These are phyloP conservation scores for Incumbomyces delicatus DNA, from an alignment of 2,329 filamentous ascomycete species.

Conservation along the genomic window DNA sequence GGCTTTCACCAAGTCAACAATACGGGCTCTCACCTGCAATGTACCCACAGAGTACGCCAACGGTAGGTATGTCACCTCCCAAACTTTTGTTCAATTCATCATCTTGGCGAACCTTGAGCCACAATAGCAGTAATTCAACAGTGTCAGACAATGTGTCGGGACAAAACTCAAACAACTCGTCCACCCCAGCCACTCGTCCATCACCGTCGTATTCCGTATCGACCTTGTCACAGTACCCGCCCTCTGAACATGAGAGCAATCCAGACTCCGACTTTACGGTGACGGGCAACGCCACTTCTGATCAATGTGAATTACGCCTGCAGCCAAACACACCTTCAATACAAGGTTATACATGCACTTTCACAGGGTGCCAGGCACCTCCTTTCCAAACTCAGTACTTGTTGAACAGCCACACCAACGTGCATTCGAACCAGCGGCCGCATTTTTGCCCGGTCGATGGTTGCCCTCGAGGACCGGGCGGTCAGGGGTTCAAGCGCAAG, in stretches of 20 bases:
- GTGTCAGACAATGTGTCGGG: slow-evolving; percentile 14
- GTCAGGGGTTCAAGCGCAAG: slow-evolving; percentile 58
- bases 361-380: slow-evolving; percentile 46
- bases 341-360: slow-evolving; percentile 33
- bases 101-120: slow-evolving; percentile 12
- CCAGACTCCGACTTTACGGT: neutral
- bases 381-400: slow-evolving; percentile 58
- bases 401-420: slow-evolving; percentile 50
- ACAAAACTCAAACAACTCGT: slow-evolving; percentile 6
- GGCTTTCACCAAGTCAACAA: slow-evolving; percentile 19
- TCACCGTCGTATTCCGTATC: slow-evolving; percentile 9
- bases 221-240: slow-evolving; percentile 1
- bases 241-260: slow-evolving; percentile 1
- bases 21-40: slow-evolving; percentile 25
- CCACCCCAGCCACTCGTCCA: slow-evolving; percentile 13
- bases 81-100: slow-evolving; percentile 25
- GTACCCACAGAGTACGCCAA: slow-evolving; percentile 26
- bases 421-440: slow-evolving; percentile 53
- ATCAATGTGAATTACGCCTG: slow-evolving; percentile 4
- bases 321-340: slow-evolving; percentile 32
- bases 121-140: slow-evolving; percentile 14
- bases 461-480: slow-evolving; percentile 51
- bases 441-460: slow-evolving; percentile 53
- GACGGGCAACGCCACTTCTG: neutral
- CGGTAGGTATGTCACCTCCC: slow-evolving; percentile 30